A percentile compares a stretch with the other conserved stretches of the same genome.
phyloP scores from a whole-genome alignment of 1,284 basidiomycete genomes.

The Trametes versicolor region DNA sequence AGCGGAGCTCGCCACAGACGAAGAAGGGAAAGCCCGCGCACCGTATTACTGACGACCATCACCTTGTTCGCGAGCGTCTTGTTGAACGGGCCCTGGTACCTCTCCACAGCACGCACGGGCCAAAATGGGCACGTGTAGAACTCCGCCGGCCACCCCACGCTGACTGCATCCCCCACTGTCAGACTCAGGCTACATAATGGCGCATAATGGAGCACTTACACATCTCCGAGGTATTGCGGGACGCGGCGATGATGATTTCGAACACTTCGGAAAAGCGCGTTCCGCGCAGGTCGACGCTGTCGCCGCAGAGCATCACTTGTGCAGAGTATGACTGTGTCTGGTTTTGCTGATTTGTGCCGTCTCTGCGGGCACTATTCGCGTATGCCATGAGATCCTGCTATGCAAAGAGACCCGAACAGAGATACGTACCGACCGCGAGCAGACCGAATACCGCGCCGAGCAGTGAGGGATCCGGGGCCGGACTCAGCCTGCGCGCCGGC shows the following conservation, averaged over 20 bases:
- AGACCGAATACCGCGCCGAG: neutral
- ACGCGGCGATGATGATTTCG: constrained; percentile 25
- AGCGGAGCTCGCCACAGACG: neutral
- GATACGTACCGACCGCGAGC: neutral
- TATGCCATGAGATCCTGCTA: neutral
- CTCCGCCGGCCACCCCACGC: constrained; percentile 11
- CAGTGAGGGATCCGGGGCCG: neutral
- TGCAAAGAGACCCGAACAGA: neutral
- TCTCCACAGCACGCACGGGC: constrained; percentile 37
- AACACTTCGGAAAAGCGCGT: constrained; percentile 32
- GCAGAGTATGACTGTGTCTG: constrained; percentile 16
- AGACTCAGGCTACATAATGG: no score
- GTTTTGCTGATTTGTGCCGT: constrained; percentile 9
- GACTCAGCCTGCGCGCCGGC: constrained; percentile 2
- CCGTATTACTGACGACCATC: constrained; percentile 36
- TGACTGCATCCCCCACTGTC: neutral
- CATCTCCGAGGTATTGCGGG: constrained; percentile 30
- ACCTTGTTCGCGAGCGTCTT: constrained; percentile 35
- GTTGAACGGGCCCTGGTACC: constrained; percentile 40
- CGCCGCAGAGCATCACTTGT: constrained; percentile 30
- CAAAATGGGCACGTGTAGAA: constrained; percentile 27
- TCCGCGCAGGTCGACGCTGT: constrained; percentile 27
- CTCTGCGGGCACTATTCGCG: neutral
- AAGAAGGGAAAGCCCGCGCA: neutral
- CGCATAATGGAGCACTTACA: constrained; percentile 24